These are phyloP conservation scores for Elymus sibiricus DNA, from an alignment of 176 grass and related monocot genomes.

Conservation along the genomic window DNA sequence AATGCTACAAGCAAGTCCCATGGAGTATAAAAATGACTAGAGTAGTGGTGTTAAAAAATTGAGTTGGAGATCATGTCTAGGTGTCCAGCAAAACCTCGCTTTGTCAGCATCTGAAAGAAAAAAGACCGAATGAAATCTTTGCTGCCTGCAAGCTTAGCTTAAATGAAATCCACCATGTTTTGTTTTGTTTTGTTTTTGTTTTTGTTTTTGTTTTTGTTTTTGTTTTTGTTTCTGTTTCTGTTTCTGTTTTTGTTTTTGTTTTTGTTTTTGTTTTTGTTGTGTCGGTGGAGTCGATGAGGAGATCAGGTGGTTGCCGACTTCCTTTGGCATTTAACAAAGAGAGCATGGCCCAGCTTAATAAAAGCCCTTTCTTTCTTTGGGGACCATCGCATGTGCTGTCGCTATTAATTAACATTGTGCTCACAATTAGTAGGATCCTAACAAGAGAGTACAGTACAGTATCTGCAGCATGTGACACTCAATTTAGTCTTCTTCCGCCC, in stretches of 20 bases:
- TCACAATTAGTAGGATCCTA: conserved; percentile 7
- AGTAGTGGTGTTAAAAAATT: background rate
- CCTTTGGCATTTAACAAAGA: conserved; percentile 34
- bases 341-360: conserved; percentile 40
- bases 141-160: conserved; percentile 3
- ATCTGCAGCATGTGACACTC: conserved; percentile 26
- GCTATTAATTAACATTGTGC: conserved; percentile 22
- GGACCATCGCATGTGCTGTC: conserved; percentile 28
- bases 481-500: background rate
- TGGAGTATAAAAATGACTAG: no score
- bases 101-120: background rate
- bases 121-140: conserved; percentile 5
- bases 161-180: background rate
- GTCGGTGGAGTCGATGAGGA: no score
- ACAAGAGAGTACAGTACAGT: background rate
- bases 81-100: background rate
- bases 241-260: background rate
- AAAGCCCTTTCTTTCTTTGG: background rate
- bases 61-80: background rate
- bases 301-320: conserved; percentile 34
- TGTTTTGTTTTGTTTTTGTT: background rate
- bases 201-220: background rate
- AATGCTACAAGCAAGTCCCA: background rate
- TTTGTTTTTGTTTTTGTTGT: no score
- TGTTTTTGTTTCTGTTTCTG: no score